Conservation (phyloP, 1,284 basidiomycete species). For the Rhodotorula sp. region DNA sequence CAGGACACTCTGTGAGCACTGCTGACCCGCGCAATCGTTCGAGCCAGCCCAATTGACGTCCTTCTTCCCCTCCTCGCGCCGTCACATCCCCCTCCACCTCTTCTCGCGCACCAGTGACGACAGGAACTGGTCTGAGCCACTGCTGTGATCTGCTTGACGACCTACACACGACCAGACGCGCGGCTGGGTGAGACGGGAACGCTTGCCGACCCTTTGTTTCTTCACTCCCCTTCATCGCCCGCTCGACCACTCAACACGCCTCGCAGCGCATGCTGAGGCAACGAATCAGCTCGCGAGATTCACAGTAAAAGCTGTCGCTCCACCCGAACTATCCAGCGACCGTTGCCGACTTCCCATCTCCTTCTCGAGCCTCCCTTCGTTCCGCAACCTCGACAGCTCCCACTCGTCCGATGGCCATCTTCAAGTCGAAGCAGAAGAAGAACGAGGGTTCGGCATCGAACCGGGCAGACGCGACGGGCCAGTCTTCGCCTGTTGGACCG, state of each 20-base stretch:
- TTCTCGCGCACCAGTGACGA: too few species aligned
- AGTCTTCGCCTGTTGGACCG: background rate
- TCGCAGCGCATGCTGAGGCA: background rate
- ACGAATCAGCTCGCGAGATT: background rate
- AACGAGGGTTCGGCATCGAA: slow-evolving; percentile 13
- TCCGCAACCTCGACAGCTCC: background rate
- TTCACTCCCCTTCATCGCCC: background rate
- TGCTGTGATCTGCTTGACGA: too few species aligned
- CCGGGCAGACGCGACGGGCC: slow-evolving; percentile 4
- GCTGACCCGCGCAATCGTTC: too few species aligned
- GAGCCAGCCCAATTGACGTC: too few species aligned
- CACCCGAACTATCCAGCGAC: background rate
- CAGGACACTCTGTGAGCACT: background rate
- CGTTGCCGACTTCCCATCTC: background rate
- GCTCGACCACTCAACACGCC: background rate
- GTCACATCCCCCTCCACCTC: too few species aligned
- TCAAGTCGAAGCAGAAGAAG: slow-evolving; percentile 31
- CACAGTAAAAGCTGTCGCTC: background rate
- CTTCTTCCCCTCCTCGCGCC: too few species aligned
- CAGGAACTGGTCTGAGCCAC: too few species aligned
- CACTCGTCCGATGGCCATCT: slow-evolving; percentile 30
- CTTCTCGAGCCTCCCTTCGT: background rate
- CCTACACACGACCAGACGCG: too few species aligned
- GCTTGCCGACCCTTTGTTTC: background rate
- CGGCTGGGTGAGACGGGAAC: background rate